These are phyloP conservation scores for Calonectria naviculata DNA, from an alignment of 2,329 filamentous ascomycete species.

Conservation along the genomic window DNA sequence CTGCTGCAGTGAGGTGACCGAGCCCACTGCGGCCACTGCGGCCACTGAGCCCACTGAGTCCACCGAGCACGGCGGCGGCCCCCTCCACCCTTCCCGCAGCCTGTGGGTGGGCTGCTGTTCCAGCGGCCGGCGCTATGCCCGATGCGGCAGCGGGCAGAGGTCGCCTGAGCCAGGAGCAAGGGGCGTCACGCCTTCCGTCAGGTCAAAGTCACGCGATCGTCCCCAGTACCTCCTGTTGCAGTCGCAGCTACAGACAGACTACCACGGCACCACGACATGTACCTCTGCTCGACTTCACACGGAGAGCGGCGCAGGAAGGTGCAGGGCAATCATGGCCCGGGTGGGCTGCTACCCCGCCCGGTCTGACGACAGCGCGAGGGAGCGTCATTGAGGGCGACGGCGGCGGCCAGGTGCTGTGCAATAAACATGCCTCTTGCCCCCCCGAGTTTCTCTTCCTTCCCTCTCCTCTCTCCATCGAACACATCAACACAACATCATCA, in stretches of 20 bases:
- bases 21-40: slow-evolving; percentile 7
- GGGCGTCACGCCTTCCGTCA: slow-evolving; percentile 43
- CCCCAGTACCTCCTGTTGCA: slow-evolving; percentile 20
- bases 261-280: slow-evolving; percentile 6
- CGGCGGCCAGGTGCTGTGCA: slow-evolving; percentile 36
- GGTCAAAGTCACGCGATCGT: slow-evolving; percentile 47
- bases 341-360: slow-evolving; percentile 55
- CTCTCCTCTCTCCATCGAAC: slow-evolving; percentile 41
- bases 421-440: slow-evolving; percentile 47
- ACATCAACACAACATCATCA: slow-evolving; percentile 34
- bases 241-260: slow-evolving; percentile 15
- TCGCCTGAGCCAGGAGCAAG: slow-evolving; percentile 41
- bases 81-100: slow-evolving; percentile 8
- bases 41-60: background rate
- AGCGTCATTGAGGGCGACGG: slow-evolving; percentile 30
- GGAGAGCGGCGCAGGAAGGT: slow-evolving; percentile 31
- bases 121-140: slow-evolving; percentile 34
- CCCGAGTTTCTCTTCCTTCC: slow-evolving; percentile 39
- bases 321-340: slow-evolving; percentile 28
- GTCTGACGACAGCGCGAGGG: slow-evolving; percentile 52
- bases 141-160: slow-evolving; percentile 33
- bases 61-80: background rate
- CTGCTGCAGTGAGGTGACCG: slow-evolving; percentile 23
- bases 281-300: slow-evolving; percentile 19
- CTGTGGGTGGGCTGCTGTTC: slow-evolving; percentile 18